Evolutionary conservation across 768 basidiomycete species (phyloP), one percentile per base, ranked within the genome.

Genomic region (Boletus reticulatus): DNA sequence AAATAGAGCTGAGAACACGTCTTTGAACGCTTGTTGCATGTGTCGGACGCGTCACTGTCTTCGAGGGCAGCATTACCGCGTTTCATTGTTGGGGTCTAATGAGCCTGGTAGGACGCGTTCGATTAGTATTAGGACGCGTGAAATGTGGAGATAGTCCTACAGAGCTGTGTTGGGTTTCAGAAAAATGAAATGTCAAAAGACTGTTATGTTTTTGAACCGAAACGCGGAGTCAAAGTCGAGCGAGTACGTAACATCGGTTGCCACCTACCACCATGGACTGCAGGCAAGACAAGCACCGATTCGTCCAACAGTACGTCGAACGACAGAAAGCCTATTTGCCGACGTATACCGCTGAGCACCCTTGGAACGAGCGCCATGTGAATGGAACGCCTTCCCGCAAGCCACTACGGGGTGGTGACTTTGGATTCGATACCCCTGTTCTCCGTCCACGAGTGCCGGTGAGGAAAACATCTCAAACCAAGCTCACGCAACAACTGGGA

Each of bases 401-500:
- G 42, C 22, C 20, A 4, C 49, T 39, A 39, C 52, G 36, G 34
- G 54, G 48, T 13, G 56, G 62, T 12, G 69, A 62, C 17, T 70
- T 72, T 57, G 77, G 76, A 5, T 81, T 85, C 58, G 78, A 73
- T 38, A 86, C 83, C 11, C 85, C 84, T 17, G 67, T 85, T 32
- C 72, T 86, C 37, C 80, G 77, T 58, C 74, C 84, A 34, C 78
- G 85, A 9, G 60, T 58, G 12, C 57, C 53, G 29, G 67, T 65
- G 46, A 32, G 50, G n/a, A 66, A 55, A 14, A 12, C n/a, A 37
- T 4, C 37, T 31, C 47, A 29, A 43, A 14, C 50, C n/a, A 52
- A 64, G 48, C 43, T 8, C 39, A 19, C 51, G 24, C 24, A 8
- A 7, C 43, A 49, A 13, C 31, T 34, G 27, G 50, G 29, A 50